phyloP scores from a whole-genome alignment of 179 eudicot genomes.

The Silene coronaria region DNA sequence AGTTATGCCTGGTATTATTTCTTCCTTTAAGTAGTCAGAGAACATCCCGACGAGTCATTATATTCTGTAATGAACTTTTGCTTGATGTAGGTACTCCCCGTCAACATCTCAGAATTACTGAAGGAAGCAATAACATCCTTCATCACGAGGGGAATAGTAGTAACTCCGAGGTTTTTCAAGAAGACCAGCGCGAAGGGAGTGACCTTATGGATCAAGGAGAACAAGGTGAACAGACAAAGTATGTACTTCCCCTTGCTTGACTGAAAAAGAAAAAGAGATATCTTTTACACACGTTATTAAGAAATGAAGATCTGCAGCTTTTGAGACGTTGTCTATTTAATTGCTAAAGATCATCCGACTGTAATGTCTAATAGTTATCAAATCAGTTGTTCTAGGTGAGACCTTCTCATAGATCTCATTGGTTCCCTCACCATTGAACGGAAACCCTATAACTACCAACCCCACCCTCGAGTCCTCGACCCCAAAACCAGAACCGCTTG shows the following conservation, averaged over 20 bases:
- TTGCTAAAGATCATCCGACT: too few species aligned
- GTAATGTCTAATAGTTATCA: too few species aligned
- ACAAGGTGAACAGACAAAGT: conserved; percentile 33
- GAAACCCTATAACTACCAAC: too few species aligned
- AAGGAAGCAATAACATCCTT: conserved; percentile 17
- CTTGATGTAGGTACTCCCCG: conserved; percentile 31
- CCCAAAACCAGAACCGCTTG: too few species aligned
- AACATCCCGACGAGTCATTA: background rate
- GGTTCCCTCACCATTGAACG: too few species aligned
- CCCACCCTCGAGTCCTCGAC: too few species aligned
- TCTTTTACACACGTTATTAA: background rate
- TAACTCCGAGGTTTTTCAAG: conserved; percentile 46
- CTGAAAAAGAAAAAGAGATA: background rate
- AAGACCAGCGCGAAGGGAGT: conserved; percentile 36
- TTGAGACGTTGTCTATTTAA: too few species aligned
- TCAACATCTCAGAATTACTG: conserved; percentile 18
- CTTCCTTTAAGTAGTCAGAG: background rate
- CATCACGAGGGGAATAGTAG: conserved; percentile 39
- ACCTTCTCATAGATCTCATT: too few species aligned
- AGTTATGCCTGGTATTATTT: conserved; percentile 29
- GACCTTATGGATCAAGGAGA: conserved; percentile 39
- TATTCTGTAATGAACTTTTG: background rate
- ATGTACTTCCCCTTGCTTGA: conserved; percentile 24
- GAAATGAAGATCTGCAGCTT: background rate
- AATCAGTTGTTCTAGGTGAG: too few species aligned